These are phyloP conservation scores for Elsinoe perseae DNA, from an alignment of 2,329 filamentous ascomycete species.

Conservation along the genomic window DNA sequence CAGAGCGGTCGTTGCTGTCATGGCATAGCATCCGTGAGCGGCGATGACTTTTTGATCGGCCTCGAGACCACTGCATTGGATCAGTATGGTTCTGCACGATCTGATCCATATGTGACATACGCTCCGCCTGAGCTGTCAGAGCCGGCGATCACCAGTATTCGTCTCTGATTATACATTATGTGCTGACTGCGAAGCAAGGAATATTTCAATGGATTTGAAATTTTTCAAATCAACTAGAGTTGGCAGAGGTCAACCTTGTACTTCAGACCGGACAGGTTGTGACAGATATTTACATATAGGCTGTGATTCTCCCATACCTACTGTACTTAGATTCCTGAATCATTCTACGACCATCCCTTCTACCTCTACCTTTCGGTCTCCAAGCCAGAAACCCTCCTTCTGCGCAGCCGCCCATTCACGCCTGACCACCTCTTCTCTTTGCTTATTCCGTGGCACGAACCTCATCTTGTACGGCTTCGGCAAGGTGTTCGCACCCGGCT, in stretches of 20 bases:
- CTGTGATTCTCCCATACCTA: background rate
- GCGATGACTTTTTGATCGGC: constrained; percentile 93
- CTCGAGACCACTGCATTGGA: constrained; percentile 65
- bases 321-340: background rate
- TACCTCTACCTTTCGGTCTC: constrained; percentile 7
- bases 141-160: constrained; percentile 75
- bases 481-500: constrained; percentile 13
- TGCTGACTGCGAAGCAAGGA: background rate
- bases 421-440: constrained; percentile 31
- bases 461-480: constrained; percentile 15
- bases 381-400: constrained; percentile 23
- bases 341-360: constrained; percentile 3
- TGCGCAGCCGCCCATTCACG: constrained; percentile 35
- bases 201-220: background rate
- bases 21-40: constrained; percentile 87
- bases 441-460: constrained; percentile 12
- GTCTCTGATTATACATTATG: constrained; percentile 26
- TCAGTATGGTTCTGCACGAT: background rate
- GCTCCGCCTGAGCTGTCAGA: constrained; percentile 89
- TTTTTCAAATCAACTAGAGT: background rate
- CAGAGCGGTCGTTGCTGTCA: constrained; percentile 89
- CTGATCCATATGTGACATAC: constrained; percentile 43
- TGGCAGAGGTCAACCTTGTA: no score
- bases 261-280: background rate
- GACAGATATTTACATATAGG: background rate